Evolutionary conservation across 2,329 filamentous ascomycete species (phyloP).

Genomic region (Claviceps sp.): DNA sequence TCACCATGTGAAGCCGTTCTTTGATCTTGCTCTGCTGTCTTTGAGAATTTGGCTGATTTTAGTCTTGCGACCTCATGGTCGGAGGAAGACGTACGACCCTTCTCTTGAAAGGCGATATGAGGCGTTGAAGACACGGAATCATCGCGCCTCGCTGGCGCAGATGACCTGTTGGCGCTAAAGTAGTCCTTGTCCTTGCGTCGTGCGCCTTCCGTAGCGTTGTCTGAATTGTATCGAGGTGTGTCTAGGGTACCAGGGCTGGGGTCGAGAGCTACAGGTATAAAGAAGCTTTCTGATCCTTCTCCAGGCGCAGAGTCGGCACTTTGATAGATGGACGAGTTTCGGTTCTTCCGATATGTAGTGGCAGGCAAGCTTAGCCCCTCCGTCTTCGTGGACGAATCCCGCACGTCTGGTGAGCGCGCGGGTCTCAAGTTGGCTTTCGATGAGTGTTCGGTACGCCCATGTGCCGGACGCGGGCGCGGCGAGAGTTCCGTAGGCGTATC

Average conservation of each 20-base stretch:
- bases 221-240: conserved; percentile 41
- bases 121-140: conserved; percentile 51
- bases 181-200: conserved; percentile 47
- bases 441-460: conserved; percentile 38
- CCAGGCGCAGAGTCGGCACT: conserved; percentile 31
- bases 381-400: conserved; percentile 24
- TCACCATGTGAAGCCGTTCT: conserved; percentile 21
- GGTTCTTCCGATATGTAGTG: conserved; percentile 64
- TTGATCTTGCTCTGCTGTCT: conserved; percentile 18
- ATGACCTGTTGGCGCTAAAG: conserved; percentile 34
- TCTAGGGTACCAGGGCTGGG: conserved; percentile 46
- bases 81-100: conserved; percentile 47
- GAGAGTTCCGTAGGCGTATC: conserved; percentile 59
- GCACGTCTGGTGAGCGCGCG: conserved; percentile 41
- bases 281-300: conserved; percentile 54
- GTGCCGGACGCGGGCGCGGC: conserved; percentile 42
- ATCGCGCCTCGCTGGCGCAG: conserved; percentile 29
- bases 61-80: conserved; percentile 42
- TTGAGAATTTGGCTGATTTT: conserved; percentile 37
- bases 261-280: conserved; percentile 65
- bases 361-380: conserved; percentile 59
- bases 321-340: conserved; percentile 53
- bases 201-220: conserved; percentile 28
- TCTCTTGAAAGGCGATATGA: conserved; percentile 89
- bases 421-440: conserved; percentile 40